A percentile compares a stretch with the other conserved stretches of the same genome.
Evolutionary conservation across 169 alveolate genomes (phyloP).

Genomic region (Babesia gibsoni): DNA sequence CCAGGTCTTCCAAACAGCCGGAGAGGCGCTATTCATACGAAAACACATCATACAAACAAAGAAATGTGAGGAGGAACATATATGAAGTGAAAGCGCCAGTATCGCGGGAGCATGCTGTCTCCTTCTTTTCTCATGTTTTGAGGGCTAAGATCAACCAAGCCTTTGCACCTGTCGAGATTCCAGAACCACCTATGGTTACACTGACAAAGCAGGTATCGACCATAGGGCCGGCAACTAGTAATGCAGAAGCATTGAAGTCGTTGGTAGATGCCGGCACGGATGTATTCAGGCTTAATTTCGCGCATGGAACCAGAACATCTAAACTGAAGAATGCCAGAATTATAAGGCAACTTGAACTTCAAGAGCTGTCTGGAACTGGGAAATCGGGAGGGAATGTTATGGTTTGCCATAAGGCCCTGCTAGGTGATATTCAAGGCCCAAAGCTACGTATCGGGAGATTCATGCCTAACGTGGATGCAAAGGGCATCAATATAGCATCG

Average conservation of each 20-base stretch:
- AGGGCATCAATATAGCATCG: conserved; percentile 18
- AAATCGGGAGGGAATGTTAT: conserved; percentile 10
- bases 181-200: conserved; percentile 47
- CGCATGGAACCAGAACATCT: conserved; percentile 73
- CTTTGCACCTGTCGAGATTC: conserved; percentile 46
- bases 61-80: conserved; percentile 51
- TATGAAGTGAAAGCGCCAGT: conserved; percentile 56
- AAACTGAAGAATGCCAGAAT: conserved; percentile 56
- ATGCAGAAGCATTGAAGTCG: conserved; percentile 58
- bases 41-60: conserved; percentile 43
- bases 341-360: conserved; percentile 66
- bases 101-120: conserved; percentile 43
- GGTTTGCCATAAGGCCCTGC: conserved; percentile 33
- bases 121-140: conserved; percentile 38
- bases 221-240: conserved; percentile 76
- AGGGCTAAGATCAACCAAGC: conserved; percentile 34
- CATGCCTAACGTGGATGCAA: conserved; percentile 70
- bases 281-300: conserved; percentile 75
- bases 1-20: conserved; percentile 56
- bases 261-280: conserved; percentile 76
- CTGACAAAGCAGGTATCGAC: conserved; percentile 77
- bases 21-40: conserved; percentile 50
- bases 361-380: conserved; percentile 50
- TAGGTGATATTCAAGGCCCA: conserved; percentile 82
- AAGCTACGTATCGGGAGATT: conserved; percentile 77